phyloP scores from a whole-genome alignment of 2,329 filamentous ascomycete species.

The Scedosporium dehoogii region DNA sequence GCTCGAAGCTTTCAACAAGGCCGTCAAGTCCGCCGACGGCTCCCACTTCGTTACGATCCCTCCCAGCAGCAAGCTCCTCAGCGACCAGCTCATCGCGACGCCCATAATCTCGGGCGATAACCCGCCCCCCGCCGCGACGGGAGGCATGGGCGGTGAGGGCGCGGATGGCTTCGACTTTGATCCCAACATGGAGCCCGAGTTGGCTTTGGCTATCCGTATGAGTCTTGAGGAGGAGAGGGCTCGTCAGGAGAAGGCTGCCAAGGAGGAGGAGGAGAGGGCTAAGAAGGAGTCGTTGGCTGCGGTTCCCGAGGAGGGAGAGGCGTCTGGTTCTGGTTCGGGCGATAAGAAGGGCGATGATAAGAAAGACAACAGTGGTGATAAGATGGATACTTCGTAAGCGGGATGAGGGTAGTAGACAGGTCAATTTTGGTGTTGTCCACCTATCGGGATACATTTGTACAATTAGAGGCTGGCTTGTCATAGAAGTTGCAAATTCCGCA shows the following conservation, averaged over 20 bases:
- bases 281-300: slow-evolving; percentile 69
- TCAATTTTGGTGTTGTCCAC: slow-evolving; percentile 24
- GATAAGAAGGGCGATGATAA: slow-evolving; percentile 34
- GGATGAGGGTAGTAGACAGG: slow-evolving; percentile 25
- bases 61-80: slow-evolving; percentile 83
- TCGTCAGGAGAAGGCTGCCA: slow-evolving; percentile 68
- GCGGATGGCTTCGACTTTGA: slow-evolving; percentile 66
- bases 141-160: slow-evolving; percentile 47
- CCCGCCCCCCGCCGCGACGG: slow-evolving; percentile 44
- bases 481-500: not conserved
- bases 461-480: slow-evolving; percentile 9
- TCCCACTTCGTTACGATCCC: slow-evolving; percentile 86
- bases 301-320: slow-evolving; percentile 72
- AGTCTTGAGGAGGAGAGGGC: slow-evolving; percentile 98
- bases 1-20: slow-evolving; percentile 85
- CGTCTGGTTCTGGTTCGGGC: slow-evolving; percentile 16
- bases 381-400: slow-evolving; percentile 78
- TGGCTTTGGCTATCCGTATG: slow-evolving; percentile 91
- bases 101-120: slow-evolving; percentile 83
- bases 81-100: slow-evolving; percentile 80
- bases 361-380: slow-evolving; percentile 49
- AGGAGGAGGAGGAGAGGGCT: slow-evolving; percentile 53
- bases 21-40: slow-evolving; percentile 82
- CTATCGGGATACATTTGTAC: slow-evolving; percentile 14
- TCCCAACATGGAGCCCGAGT: slow-evolving; percentile 81